phyloP scores from a whole-genome alignment of 2,329 filamentous ascomycete species.

The Bimuria novae-zelandiae region DNA sequence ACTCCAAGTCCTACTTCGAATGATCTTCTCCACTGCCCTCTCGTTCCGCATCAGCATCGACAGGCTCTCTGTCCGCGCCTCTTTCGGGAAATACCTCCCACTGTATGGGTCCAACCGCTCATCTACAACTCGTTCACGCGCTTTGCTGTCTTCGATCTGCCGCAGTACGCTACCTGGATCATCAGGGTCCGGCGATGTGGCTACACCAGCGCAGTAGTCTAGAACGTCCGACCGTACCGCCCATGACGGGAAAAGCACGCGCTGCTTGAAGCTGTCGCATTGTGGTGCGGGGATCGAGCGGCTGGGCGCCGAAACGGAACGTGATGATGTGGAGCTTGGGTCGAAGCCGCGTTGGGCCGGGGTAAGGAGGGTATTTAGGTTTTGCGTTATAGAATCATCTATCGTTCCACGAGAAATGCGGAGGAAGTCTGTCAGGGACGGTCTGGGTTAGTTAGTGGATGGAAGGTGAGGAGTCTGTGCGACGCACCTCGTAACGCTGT shows the following conservation, averaged over 20 bases:
- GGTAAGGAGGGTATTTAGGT: constrained; percentile 85
- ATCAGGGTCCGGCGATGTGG: constrained; percentile 82
- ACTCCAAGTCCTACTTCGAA: constrained; percentile 81
- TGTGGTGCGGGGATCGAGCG: constrained; percentile 62
- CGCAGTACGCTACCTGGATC: constrained; percentile 77
- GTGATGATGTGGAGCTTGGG: constrained; percentile 72
- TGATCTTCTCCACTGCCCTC: constrained; percentile 74
- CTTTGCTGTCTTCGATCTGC: constrained; percentile 70
- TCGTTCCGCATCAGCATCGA: constrained; percentile 76
- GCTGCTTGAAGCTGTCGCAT: constrained; percentile 74
- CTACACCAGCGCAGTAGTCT: constrained; percentile 86
- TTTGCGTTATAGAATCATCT: constrained; percentile 92
- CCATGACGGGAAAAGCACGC: constrained; percentile 87
- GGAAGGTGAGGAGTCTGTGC: constrained; percentile 5
- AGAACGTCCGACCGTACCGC: constrained; percentile 80
- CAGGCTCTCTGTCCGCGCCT: constrained; percentile 79
- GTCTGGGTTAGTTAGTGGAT: constrained; percentile 43
- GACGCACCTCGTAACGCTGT: constrained; percentile 54
- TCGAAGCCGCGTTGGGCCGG: constrained; percentile 77
- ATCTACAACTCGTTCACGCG: constrained; percentile 76
- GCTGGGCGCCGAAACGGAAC: constrained; percentile 56
- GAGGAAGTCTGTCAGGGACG: constrained; percentile 73
- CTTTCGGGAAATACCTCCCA: constrained; percentile 75
- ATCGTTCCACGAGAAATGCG: constrained; percentile 81
- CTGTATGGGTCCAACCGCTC: constrained; percentile 93